Conservation (phyloP, 1,284 basidiomycete species). For the Gymnopus androsaceus region DNA sequence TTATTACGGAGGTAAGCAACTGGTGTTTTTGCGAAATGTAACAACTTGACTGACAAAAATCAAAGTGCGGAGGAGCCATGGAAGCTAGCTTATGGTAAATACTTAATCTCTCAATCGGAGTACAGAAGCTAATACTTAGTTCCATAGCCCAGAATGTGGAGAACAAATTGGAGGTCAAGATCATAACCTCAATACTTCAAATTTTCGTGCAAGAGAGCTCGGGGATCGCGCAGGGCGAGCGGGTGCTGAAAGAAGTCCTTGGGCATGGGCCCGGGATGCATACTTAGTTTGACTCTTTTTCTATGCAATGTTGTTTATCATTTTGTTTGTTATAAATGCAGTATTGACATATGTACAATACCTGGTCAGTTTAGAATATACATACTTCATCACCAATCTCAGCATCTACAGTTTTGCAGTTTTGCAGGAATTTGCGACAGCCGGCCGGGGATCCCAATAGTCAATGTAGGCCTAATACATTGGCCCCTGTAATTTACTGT, state of each 20-base stretch:
- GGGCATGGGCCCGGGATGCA: constrained; percentile 23
- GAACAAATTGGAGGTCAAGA: constrained; percentile 48
- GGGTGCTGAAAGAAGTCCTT: constrained; percentile 20
- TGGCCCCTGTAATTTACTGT: no score
- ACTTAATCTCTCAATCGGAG: constrained; percentile 28
- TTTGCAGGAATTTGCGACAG: no score
- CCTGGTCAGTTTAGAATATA: neutral
- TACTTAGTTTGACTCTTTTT: neutral
- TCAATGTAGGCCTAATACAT: no score
- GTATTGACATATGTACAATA: neutral
- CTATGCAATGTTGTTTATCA: neutral
- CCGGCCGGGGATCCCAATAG: no score
- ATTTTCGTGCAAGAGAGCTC: constrained; percentile 45
- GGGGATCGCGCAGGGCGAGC: constrained; percentile 38
- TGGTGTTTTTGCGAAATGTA: neutral
- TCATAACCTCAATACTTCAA: constrained; percentile 44
- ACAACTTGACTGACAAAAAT: neutral
- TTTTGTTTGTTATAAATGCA: neutral
- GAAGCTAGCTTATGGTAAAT: constrained; percentile 23
- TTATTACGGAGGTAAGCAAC: constrained; percentile 16
- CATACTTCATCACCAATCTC: neutral
- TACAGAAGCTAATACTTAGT: neutral
- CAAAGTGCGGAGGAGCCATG: constrained; percentile 58
- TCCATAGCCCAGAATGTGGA: constrained; percentile 51
- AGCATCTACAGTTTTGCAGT: no score